phyloP scores from a whole-genome alignment of 768 basidiomycete species.

The Rhodosporidiobolus sp. region DNA sequence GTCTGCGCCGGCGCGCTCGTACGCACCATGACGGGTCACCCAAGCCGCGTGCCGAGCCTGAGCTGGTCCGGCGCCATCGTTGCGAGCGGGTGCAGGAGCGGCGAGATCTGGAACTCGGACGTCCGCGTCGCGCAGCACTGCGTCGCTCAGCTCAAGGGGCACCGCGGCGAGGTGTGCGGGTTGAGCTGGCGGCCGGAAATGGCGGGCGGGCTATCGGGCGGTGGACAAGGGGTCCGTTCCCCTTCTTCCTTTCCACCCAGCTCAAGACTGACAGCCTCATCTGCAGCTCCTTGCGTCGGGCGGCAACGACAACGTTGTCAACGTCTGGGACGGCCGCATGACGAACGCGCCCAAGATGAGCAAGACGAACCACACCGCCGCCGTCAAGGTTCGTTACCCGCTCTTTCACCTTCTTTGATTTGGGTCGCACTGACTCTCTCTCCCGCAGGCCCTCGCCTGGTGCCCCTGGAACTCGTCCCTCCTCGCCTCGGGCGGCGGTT shows the following conservation, averaged over 20 bases:
- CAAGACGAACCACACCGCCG: constrained; percentile 84
- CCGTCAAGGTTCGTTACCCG: constrained; percentile 54
- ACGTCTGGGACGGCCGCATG: constrained; percentile 85
- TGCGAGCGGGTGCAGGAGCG: constrained; percentile 84
- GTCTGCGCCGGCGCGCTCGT: constrained; percentile 71
- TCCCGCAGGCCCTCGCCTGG: constrained; percentile 82
- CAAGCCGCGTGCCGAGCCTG: constrained; percentile 74
- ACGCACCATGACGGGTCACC: constrained; percentile 85
- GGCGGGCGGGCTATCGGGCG: constrained; percentile 46
- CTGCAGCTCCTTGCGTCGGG: constrained; percentile 78
- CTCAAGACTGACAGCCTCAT: neutral
- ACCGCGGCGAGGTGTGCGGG: constrained; percentile 90
- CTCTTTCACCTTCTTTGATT: neutral
- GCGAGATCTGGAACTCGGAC: constrained; percentile 95
- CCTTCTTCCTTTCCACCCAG: neutral
- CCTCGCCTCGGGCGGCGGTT: constrained; percentile 89
- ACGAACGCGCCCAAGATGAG: constrained; percentile 73
- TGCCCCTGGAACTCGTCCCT: constrained; percentile 92
- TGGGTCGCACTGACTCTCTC: too few species aligned
- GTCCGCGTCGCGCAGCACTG: constrained; percentile 83
- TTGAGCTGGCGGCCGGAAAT: constrained; percentile 84
- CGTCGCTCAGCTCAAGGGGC: constrained; percentile 83
- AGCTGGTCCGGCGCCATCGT: constrained; percentile 81
- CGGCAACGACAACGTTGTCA: constrained; percentile 96
- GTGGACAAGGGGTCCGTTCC: constrained; percentile 42